A percentile compares a stretch with the other conserved stretches of the same genome.
phyloP scores from a whole-genome alignment of 345 rosid genomes.

The Moricandia arvensis region DNA sequence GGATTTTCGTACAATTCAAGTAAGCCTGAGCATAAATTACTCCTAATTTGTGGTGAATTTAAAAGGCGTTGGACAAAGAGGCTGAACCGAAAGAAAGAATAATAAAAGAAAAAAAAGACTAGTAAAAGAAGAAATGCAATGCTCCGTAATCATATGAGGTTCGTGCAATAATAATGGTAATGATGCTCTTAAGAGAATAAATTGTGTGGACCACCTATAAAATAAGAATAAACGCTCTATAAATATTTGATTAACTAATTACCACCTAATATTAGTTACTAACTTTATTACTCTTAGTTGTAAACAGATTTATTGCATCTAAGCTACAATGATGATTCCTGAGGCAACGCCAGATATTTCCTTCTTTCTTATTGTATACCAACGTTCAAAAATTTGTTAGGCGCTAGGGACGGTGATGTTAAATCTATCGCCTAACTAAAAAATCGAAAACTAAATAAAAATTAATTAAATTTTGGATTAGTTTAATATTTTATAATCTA shows the following conservation, averaged over 20 bases:
- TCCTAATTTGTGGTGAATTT: neutral
- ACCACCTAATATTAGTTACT: slow-evolving; percentile 25
- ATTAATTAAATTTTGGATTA: too few relatives aligned
- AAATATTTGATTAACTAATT: slow-evolving; percentile 18
- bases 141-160: slow-evolving; percentile 34
- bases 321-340: slow-evolving; percentile 9
- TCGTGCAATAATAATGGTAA: slow-evolving; percentile 33
- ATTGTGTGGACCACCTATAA: slow-evolving; percentile 21
- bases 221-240: neutral
- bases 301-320: slow-evolving; percentile 9
- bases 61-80: slow-evolving; percentile 3
- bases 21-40: neutral
- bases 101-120: too few relatives aligned
- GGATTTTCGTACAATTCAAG: too few relatives aligned
- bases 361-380: neutral
- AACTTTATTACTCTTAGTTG: too few relatives aligned
- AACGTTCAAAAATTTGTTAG: too few relatives aligned
- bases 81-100: slow-evolving; percentile 12
- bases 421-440: too few relatives aligned
- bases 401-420: too few relatives aligned
- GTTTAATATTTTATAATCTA: too few relatives aligned
- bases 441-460: too few relatives aligned
- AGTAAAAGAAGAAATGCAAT: slow-evolving; percentile 26
- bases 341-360: slow-evolving; percentile 5
- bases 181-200: slow-evolving; percentile 23